A percentile compares a stretch with the other conserved stretches of the same genome.
phyloP scores from a whole-genome alignment of 1,139 yeast species.

The Candida albicans region DNA sequence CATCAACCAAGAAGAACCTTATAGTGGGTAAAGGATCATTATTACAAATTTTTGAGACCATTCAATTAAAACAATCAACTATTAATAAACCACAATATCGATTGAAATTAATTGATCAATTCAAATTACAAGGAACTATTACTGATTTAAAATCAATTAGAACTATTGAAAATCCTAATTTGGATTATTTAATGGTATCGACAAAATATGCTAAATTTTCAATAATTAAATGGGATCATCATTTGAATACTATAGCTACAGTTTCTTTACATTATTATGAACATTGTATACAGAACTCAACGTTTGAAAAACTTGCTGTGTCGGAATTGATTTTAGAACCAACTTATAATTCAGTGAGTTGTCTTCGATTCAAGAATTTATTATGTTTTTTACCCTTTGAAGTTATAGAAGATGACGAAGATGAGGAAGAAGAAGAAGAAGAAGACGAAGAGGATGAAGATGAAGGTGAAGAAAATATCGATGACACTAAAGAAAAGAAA shows the following conservation, averaged over 20 bases:
- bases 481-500: slow-evolving; percentile 1
- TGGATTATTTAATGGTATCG: slow-evolving; percentile 66
- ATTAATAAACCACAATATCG: slow-evolving; percentile 27
- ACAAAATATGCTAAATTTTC: slow-evolving; percentile 80
- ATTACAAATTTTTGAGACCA: slow-evolving; percentile 63
- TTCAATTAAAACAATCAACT: slow-evolving; percentile 23
- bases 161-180: slow-evolving; percentile 47
- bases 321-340: slow-evolving; percentile 69
- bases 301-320: slow-evolving; percentile 45
- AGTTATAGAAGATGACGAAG: slow-evolving; percentile 44
- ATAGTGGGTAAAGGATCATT: slow-evolving; percentile 71
- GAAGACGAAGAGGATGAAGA: slow-evolving; percentile 23
- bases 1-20: slow-evolving; percentile 51
- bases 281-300: slow-evolving; percentile 54
- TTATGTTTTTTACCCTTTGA: slow-evolving; percentile 74
- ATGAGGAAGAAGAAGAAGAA: slow-evolving; percentile 40
- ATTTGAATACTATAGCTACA: slow-evolving; percentile 55
- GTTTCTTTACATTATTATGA: slow-evolving; percentile 88
- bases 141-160: slow-evolving; percentile 56
- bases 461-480: slow-evolving; percentile 7
- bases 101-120: slow-evolving; percentile 62
- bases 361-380: slow-evolving; percentile 68
- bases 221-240: slow-evolving; percentile 68
- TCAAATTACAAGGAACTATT: slow-evolving; percentile 69
- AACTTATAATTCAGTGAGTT: slow-evolving; percentile 52